Conservation (phyloP, 441 rosid species). For the Populus hybrid region DNA sequence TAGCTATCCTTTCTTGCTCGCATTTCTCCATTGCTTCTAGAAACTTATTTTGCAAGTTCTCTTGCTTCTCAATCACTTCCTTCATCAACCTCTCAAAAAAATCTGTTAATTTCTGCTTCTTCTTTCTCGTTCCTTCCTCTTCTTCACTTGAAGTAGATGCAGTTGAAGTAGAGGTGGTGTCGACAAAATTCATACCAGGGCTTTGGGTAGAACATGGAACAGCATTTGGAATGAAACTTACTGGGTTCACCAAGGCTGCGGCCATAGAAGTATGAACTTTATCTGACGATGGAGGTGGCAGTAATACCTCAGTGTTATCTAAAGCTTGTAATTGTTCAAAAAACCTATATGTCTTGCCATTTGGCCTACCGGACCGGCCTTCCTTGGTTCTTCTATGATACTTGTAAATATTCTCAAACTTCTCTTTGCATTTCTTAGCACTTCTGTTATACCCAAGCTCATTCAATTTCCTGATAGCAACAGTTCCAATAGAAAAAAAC, state of each 20-base stretch:
- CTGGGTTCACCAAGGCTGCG: conserved; percentile 20
- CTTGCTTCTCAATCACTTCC: conserved; percentile 59
- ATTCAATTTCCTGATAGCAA: conserved; percentile 43
- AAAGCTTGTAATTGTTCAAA: conserved; percentile 60
- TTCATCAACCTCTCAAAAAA: conserved; percentile 49
- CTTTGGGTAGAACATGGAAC: conserved; percentile 30
- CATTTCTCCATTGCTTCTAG: conserved; percentile 50
- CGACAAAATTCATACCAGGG: conserved; percentile 24
- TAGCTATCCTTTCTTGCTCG: conserved; percentile 46
- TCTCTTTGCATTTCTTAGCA: conserved; percentile 73
- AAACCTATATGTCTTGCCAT: conserved; percentile 50
- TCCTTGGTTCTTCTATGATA: conserved; percentile 66
- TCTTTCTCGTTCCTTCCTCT: conserved; percentile 31
- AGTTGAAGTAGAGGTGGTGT: conserved; percentile 30
- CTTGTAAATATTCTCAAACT: conserved; percentile 62
- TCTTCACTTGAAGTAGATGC: conserved; percentile 36
- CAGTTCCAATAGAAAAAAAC: conserved; percentile 16
- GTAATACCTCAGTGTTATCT: conserved; percentile 26
- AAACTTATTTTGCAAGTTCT: conserved; percentile 53
- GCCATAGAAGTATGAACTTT: conserved; percentile 17
- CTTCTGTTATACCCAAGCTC: conserved; percentile 52
- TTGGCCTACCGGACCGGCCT: conserved; percentile 33
- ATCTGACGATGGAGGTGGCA: conserved; percentile 23
- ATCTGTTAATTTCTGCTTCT: conserved; percentile 40
- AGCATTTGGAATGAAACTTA: conserved; percentile 18